These are phyloP conservation scores for Austroboletus rostrupii DNA, from an alignment of 1,284 basidiomycete species.

Conservation along the genomic window DNA sequence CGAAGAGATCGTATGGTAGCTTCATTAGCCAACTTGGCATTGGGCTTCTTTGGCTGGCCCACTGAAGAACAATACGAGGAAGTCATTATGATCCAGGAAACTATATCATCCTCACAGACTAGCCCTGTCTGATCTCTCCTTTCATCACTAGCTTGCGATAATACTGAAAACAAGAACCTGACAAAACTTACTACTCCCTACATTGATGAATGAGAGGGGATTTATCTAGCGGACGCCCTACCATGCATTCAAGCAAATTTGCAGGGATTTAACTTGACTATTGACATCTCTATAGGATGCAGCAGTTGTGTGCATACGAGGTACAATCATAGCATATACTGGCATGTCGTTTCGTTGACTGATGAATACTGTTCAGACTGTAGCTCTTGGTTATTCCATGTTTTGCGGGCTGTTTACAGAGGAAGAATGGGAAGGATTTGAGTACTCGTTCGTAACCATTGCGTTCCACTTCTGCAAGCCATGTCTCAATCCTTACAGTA, in stretches of 20 bases:
- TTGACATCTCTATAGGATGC: conserved; percentile 72
- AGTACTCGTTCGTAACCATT: conserved; percentile 74
- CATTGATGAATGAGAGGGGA: conserved; percentile 57
- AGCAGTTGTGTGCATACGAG: conserved; percentile 84
- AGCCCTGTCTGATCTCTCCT: not conserved
- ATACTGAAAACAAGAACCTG: conserved; percentile 46
- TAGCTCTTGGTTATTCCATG: conserved; percentile 83
- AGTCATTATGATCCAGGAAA: conserved; percentile 73
- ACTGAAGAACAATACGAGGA: conserved; percentile 75
- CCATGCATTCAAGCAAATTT: conserved; percentile 54
- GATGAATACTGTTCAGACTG: too few relatives aligned
- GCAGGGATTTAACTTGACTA: conserved; percentile 62
- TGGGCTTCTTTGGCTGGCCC: conserved; percentile 86
- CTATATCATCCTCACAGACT: conserved; percentile 9
- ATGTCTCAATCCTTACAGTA: too few relatives aligned
- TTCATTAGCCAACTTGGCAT: conserved; percentile 80
- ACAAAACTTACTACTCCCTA: conserved; percentile 56
- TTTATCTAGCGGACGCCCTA: conserved; percentile 68
- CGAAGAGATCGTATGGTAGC: conserved; percentile 81
- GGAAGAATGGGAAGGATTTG: conserved; percentile 87
- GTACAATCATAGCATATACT: conserved; percentile 37
- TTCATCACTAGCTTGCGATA: conserved; percentile 43
- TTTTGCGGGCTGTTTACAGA: conserved; percentile 89
- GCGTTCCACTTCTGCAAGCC: too few relatives aligned
- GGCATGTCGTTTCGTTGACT: not conserved